phyloP scores from a whole-genome alignment of 306 rosid species.

The Cicer yamashitae region DNA sequence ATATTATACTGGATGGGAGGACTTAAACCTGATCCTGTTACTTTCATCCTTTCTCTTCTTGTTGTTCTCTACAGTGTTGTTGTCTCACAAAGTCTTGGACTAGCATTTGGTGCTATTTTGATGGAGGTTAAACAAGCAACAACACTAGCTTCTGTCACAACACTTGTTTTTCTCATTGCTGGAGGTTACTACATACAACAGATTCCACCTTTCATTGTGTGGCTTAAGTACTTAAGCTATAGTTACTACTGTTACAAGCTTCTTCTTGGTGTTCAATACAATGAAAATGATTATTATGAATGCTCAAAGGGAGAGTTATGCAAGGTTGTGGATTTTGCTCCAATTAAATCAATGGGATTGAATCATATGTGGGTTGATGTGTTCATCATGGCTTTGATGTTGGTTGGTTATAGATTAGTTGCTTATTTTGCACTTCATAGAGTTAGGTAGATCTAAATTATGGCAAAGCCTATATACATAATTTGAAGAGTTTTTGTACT shows the following conservation, averaged over 20 bases:
- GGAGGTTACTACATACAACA: conserved; percentile 96
- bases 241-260: conserved; percentile 98
- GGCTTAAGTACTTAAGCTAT: conserved; percentile 94
- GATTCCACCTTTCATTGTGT: conserved; percentile 87
- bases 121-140: conserved; percentile 97
- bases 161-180: conserved; percentile 94
- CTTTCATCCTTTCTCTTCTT: conserved; percentile 84
- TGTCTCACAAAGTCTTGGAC: conserved; percentile 92
- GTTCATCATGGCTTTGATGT: conserved; percentile 79
- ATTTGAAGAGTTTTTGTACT: conserved; percentile 57
- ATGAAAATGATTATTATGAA: conserved; percentile 72
- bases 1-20: conserved; percentile 99
- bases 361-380: conserved; percentile 83
- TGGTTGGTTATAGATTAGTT: conserved; percentile 80
- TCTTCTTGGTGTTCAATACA: conserved; percentile 87
- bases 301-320: conserved; percentile 76
- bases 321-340: conserved; percentile 74
- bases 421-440: conserved; percentile 87
- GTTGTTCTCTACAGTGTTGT: conserved; percentile 91
- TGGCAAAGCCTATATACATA: conserved; percentile 40
- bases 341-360: conserved; percentile 80
- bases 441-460: conserved; percentile 65
- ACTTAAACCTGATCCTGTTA: conserved; percentile 72
- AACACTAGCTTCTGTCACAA: conserved; percentile 92
- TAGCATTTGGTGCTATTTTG: conserved; percentile 92